Evolutionary conservation across 805 yeast species (phyloP).

Genomic region (Henningerozyma blattae): DNA sequence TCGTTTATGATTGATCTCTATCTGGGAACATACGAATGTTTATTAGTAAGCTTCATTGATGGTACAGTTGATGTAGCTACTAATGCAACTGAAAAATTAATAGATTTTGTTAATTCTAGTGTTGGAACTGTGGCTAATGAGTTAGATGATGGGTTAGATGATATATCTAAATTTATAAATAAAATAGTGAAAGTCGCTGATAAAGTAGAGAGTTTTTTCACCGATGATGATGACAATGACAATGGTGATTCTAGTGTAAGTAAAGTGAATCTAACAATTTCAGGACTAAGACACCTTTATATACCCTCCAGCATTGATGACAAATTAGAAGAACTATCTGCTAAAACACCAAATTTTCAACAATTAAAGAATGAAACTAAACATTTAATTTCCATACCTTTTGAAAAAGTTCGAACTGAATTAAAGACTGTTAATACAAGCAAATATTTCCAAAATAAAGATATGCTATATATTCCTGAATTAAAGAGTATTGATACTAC

Average conservation of each 20-base stretch:
- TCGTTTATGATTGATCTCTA: constrained; percentile 59
- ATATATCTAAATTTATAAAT: constrained; percentile 46
- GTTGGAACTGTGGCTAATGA: constrained; percentile 42
- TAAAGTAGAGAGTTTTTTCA: constrained; percentile 44
- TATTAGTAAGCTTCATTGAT: constrained; percentile 60
- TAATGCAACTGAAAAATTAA: constrained; percentile 55
- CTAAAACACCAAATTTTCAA: constrained; percentile 52
- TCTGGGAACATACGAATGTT: constrained; percentile 80
- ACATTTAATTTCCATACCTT: constrained; percentile 44
- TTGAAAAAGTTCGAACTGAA: constrained; percentile 33
- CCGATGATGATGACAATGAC: constrained; percentile 28
- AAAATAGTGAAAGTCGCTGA: constrained; percentile 38
- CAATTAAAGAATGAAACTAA: constrained; percentile 50
- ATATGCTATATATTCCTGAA: constrained; percentile 31
- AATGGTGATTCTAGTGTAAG: constrained; percentile 19
- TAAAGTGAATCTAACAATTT: constrained; percentile 45
- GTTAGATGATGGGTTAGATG: constrained; percentile 53
- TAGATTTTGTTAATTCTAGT: constrained; percentile 50
- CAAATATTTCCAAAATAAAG: constrained; percentile 9
- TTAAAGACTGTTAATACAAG: constrained; percentile 26
- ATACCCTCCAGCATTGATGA: constrained; percentile 56
- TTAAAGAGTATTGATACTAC: constrained; percentile 8
- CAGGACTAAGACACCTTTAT: constrained; percentile 40
- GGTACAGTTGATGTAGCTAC: constrained; percentile 64
- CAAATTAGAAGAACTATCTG: constrained; percentile 39